A percentile compares a stretch with the other conserved stretches of the same genome.
Conservation (phyloP, 1,284 basidiomycete genomes). For the Tilletia setariae region DNA sequence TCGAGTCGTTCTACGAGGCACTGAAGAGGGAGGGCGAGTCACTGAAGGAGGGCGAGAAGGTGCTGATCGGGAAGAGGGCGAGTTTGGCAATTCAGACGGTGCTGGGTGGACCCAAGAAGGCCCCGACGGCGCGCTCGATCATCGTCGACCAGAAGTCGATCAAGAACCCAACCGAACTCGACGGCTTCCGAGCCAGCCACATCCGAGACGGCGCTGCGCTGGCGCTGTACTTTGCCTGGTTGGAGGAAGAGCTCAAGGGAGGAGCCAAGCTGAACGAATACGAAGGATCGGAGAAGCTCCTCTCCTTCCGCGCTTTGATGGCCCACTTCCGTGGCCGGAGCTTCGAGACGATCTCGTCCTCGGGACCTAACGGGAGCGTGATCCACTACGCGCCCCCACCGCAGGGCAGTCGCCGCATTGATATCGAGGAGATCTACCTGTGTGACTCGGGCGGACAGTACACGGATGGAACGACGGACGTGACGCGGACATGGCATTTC, state of each 20-base stretch:
- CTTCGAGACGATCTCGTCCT: slow-evolving; percentile 85
- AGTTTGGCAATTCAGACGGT: slow-evolving; percentile 50
- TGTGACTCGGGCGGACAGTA: slow-evolving; percentile 92
- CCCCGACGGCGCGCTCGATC: slow-evolving; percentile 56
- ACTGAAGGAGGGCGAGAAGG: slow-evolving; percentile 27
- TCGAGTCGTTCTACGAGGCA: slow-evolving; percentile 57
- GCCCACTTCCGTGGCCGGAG: slow-evolving; percentile 80
- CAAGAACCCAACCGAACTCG: slow-evolving; percentile 81
- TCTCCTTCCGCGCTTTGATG: slow-evolving; percentile 73
- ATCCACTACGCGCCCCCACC: slow-evolving; percentile 87
- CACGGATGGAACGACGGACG: slow-evolving; percentile 89
- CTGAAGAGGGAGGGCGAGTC: slow-evolving; percentile 31
- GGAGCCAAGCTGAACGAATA: slow-evolving; percentile 73
- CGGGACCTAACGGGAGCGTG: slow-evolving; percentile 83
- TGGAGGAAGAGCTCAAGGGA: slow-evolving; percentile 73
- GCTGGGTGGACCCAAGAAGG: slow-evolving; percentile 43
- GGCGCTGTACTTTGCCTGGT: slow-evolving; percentile 77
- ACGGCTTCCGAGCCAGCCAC: slow-evolving; percentile 84
- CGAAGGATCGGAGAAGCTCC: slow-evolving; percentile 74
- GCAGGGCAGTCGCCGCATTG: slow-evolving; percentile 70
- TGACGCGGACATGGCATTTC: slow-evolving; percentile 82
- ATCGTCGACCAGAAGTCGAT: slow-evolving; percentile 80
- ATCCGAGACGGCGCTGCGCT: slow-evolving; percentile 87
- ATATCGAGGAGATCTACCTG: slow-evolving; percentile 65
- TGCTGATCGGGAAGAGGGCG: slow-evolving; percentile 48